Base-by-base conservation (phyloP, 2,329 filamentous ascomycete genomes). In the Diaporthe vaccinii region DNA sequence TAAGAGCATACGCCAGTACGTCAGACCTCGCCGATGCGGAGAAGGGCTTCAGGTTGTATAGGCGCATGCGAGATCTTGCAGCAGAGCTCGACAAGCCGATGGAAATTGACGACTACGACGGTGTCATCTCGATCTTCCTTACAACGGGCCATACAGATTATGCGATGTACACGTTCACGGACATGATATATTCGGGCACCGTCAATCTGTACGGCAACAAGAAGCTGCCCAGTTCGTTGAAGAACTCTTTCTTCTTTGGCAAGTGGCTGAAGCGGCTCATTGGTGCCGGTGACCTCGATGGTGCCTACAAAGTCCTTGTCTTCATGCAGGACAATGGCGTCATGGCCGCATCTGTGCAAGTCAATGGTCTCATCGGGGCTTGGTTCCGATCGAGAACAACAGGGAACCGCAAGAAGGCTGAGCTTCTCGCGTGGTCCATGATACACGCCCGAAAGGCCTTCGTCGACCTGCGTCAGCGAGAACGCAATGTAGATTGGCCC, bases 231-330 rank as follows among this genome's bases (percentile, higher is more conserved):
- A 84, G 85, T 0, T 83, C 86, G 12, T 83, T 91, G 53, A 86
- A 85, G 68, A 97, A 97, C 82, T 92, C 93, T 77, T 96, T 95
- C 83, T 94, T 98, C 83, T 93, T 95, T 78, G 94, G 93, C 46
- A 96, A 95, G 79, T 98, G 95, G 96, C 89, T 98, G 80, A 96
- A 96, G 83, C 91, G 93, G 68, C 89, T 97, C 12, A 93, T 97
- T 74, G 93, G 92, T 22, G 90, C 92, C 75, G 92, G 91, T 2
- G 90, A 95, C 78, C 84, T 94, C 20, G 90, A 93, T 74, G 93
- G 93, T 2, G 94, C 95, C 4, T 88, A 90, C 71, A 90, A 91
- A 76, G 94, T 97, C 12, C 86, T 97, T 39, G 89, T 93, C 20
- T 88, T 95, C 77, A 96, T 97, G 93, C 91, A 92, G 78, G 87